Evolutionary conservation across 768 basidiomycete species (phyloP), one percentile per base, ranked within the genome.

Genomic region (Auriscalpium vulgare): DNA sequence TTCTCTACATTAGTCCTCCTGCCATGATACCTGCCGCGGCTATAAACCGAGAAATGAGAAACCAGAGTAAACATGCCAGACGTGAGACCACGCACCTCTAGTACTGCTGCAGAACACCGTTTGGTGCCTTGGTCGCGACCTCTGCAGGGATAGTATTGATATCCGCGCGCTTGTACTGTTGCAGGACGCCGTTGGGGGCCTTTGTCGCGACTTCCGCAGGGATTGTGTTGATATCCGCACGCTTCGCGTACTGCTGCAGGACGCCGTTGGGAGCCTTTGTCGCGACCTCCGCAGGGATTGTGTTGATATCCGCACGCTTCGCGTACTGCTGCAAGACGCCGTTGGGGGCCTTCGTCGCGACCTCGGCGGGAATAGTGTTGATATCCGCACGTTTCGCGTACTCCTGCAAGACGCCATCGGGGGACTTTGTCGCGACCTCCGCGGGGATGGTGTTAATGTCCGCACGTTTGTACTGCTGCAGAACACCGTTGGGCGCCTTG

Each of bases 231-330:
- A 59, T 14, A 13, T 53, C 46, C 37, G 34, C 8, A 47, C 19
- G 14, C 46, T 47, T 47, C n/a, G n/a, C n/a, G 38, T 56, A 49
- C 17, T 43, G 40, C 45, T 54, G 64, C 57, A 71, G 65, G 8
- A 59, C 56, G 21, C 73, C 72, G 17, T 66, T 52, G 3, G 62
- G 63, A 1, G 72, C 65, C 60, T 66, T 72, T 44, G 68, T 62
- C 1, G 72, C 51, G 2, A 56, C 55, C 21, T 72, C 69, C 13
- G 64, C 68, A 3, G 72, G 70, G 51, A 71, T 65, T 51, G 64
- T 65, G 56, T 66, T 71, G 23, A 59, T 56, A 14, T 62, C 62
- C 6, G 56, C 37, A n/a, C 40, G 40, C 40, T 43, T 43, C n/a
- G n/a, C n/a, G 40, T 43, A 43, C 4, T 1, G 11, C 4, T 43